These are phyloP conservation scores for Barnettozyma hawaiiensis DNA, from an alignment of 1,139 yeast genomes.

Conservation along the genomic window DNA sequence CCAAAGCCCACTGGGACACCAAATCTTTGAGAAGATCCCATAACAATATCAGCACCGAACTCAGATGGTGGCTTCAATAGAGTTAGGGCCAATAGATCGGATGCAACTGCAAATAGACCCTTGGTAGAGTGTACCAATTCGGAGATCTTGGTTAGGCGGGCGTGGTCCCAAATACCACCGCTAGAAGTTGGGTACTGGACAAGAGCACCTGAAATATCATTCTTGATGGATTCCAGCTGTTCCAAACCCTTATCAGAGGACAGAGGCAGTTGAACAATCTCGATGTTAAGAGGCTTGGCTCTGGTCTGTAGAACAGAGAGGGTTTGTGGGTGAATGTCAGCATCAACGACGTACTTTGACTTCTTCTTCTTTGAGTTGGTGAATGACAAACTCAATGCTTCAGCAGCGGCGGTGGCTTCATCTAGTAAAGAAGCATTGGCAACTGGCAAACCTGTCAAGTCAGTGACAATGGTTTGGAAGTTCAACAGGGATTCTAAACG, in stretches of 20 bases:
- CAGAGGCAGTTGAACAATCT: constrained; percentile 55
- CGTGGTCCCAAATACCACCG: constrained; percentile 55
- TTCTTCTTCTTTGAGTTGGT: constrained; percentile 66
- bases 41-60: constrained; percentile 88
- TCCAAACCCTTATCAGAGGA: constrained; percentile 39
- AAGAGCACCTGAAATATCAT: constrained; percentile 68
- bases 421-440: constrained; percentile 93
- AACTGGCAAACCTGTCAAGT: constrained; percentile 85
- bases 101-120: constrained; percentile 77
- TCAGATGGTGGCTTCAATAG: constrained; percentile 76
- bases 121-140: constrained; percentile 64
- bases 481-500: constrained; percentile 84
- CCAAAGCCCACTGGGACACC: constrained; percentile 98
- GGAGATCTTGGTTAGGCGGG: constrained; percentile 49
- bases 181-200: constrained; percentile 89
- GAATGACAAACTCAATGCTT: constrained; percentile 86
- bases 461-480: constrained; percentile 84
- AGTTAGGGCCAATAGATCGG: constrained; percentile 86
- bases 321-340: constrained; percentile 80
- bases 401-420: constrained; percentile 98
- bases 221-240: constrained; percentile 33
- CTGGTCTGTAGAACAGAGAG: constrained; percentile 71
- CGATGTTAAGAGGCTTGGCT: constrained; percentile 68
- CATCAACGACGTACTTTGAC: constrained; percentile 63
- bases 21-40: constrained; percentile 91